Evolutionary conservation across 1,284 basidiomycete species (phyloP).

Genomic region (Pascua sp.): DNA sequence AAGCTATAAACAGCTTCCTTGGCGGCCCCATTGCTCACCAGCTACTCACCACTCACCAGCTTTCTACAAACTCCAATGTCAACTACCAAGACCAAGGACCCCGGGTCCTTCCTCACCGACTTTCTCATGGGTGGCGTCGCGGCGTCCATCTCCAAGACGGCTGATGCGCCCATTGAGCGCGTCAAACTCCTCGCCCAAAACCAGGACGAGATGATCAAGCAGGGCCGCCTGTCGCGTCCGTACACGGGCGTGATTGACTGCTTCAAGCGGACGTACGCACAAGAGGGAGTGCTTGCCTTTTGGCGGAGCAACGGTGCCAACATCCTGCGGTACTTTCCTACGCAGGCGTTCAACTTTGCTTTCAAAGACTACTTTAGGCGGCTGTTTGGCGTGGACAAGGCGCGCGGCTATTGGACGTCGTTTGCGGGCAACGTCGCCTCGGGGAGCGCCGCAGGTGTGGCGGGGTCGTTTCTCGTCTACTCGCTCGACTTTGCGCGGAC

Average conservation of each 20-base stretch:
- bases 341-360: constrained; percentile 91
- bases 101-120: constrained; percentile 1
- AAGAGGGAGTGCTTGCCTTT: constrained; percentile 79
- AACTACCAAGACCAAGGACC: too few relatives aligned
- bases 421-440: constrained; percentile 87
- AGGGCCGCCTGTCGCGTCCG: constrained; percentile 1
- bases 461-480: constrained; percentile 92
- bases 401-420: constrained; percentile 83
- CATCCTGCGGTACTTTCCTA: constrained; percentile 97
- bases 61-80: too few relatives aligned
- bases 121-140: constrained; percentile 23
- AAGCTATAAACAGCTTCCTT: too few relatives aligned
- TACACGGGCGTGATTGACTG: constrained; percentile 50
- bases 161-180: constrained; percentile 45
- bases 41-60: too few relatives aligned
- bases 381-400: constrained; percentile 84
- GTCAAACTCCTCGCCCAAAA: constrained; percentile 55
- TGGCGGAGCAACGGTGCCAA: constrained; percentile 97
- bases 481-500: constrained; percentile 94
- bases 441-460: constrained; percentile 90
- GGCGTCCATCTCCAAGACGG: constrained; percentile 45
- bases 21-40: background rate
- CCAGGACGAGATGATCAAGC: constrained; percentile 62
- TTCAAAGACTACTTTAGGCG: constrained; percentile 99
- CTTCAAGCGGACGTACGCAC: constrained; percentile 47